Base-by-base conservation (phyloP, 2,329 filamentous ascomycete genomes). In the Alternaria sp. region DNA sequence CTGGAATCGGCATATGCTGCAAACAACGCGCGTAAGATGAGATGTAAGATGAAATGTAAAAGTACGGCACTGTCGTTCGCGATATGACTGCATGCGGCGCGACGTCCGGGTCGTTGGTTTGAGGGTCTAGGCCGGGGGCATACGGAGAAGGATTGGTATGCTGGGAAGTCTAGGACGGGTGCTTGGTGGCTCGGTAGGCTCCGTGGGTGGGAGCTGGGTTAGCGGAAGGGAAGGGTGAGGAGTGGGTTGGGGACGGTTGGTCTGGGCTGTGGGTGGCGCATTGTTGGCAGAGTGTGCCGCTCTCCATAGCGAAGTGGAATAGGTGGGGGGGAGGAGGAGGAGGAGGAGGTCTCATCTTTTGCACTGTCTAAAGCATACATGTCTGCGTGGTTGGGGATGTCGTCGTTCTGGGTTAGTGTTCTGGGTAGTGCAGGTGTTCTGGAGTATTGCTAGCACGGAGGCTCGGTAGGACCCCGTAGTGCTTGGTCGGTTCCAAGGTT, bases 241-340 rank as follows among this genome's bases (percentile, higher is more conserved):
- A 33, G 33, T 37, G 37, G 37, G 37, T 18, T 33, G 30, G 30
- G 12, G 12, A 33, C 30, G 30, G 30, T 15, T 41, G 37, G 33
- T n/a, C 8, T 33, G 60, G 47, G 60, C 14, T 55, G 60, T 56
- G 53, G 59, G 59, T 61, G 60, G 60, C 60, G 60, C 60, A 55
- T 33, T 30, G 60, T 23, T 55, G 60, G 51, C 28, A 50, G 33
- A 49, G 54, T 47, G 59, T 60, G 50, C 56, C 55, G 60, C 56
- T 63, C 33, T 63, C 56, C 60, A 63, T 62, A 49, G 11, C 30
- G 18, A 28, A 60, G 60, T 63, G 60, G 60, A 51, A 37, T n/a
- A n/a, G 15, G 4, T 8, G 15, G 33, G 33, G 6, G 6, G 15
- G 33, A 15, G 7, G 15, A n/a, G 30, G 33, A 33, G 28, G 12